A percentile compares a stretch with the other conserved stretches of the same genome.
phyloP scores from a whole-genome alignment of 306 rosid species.

The Acacia melanoxylon region DNA sequence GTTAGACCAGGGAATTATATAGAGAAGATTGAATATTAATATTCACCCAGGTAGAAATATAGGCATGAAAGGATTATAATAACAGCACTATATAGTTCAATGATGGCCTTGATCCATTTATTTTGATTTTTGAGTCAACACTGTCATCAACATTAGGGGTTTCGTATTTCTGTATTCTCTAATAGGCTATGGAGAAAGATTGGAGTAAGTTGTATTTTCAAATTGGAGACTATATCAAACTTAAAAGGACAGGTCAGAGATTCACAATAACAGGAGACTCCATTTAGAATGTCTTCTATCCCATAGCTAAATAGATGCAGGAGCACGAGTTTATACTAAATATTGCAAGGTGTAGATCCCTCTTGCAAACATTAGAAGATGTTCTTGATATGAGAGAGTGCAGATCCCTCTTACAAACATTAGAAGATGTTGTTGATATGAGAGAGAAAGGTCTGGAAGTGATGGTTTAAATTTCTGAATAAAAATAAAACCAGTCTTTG shows the following conservation, averaged over 20 bases:
- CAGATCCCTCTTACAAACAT: neutral
- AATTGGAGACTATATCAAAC: neutral
- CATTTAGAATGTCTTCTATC: neutral
- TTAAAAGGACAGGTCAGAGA: neutral
- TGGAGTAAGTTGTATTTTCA: neutral
- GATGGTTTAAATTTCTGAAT: neutral
- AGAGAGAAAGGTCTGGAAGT: neutral
- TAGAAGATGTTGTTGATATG: neutral
- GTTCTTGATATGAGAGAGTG: neutral
- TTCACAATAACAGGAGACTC: neutral
- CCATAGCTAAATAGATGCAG: neutral
- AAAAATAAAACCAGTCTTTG: neutral
- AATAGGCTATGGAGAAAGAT: neutral
- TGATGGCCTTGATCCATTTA: neutral
- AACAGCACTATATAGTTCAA: neutral
- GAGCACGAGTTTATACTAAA: neutral
- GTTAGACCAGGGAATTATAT: neutral
- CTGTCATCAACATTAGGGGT: neutral
- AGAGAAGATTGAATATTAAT: conserved; percentile 6
- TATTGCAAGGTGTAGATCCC: neutral
- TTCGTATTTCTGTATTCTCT: neutral
- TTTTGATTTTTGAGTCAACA: neutral
- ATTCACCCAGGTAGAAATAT: neutral
- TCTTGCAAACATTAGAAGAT: neutral
- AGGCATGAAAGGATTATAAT: neutral